These are phyloP conservation scores for Beauveria bassiana DNA, from an alignment of 2,329 filamentous ascomycete species.

Conservation along the genomic window DNA sequence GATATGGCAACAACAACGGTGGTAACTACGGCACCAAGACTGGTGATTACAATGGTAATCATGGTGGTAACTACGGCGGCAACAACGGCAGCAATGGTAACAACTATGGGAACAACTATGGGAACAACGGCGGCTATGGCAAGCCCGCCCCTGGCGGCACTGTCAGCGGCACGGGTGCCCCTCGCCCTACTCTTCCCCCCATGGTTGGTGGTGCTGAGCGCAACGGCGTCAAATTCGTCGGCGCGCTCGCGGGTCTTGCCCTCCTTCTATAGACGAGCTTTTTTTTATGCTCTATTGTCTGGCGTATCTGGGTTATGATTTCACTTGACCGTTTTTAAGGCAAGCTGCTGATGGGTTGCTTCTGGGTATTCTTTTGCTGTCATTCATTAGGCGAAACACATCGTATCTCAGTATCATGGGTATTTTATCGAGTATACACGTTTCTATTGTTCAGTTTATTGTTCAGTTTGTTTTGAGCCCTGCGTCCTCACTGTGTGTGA, in stretches of 20 bases:
- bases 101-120: not conserved
- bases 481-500: not conserved
- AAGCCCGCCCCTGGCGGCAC: conserved; percentile 5
- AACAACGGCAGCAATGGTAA: not conserved
- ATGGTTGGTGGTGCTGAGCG: conserved; percentile 17
- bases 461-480: not conserved
- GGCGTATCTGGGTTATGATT: not conserved
- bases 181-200: conserved; percentile 7
- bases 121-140: not conserved
- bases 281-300: not conserved
- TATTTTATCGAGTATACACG: not conserved
- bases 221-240: conserved; percentile 16
- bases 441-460: not conserved
- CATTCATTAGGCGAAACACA: not conserved
- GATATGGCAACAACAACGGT: not conserved
- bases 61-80: not conserved
- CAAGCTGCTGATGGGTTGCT: not conserved
- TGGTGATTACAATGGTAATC: not conserved
- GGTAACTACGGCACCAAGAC: not conserved
- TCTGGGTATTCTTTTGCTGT: not conserved
- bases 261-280: conserved; percentile 17
- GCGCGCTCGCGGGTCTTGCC: conserved; percentile 17
- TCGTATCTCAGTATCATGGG: not conserved
- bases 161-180: not conserved
- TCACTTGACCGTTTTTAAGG: not conserved